Percentiles rank a stretch among this genome's conserved stretches.
These are phyloP conservation scores for Lodderomyces jiufengensis DNA, from an alignment of 1,139 yeast species.

Conservation along the genomic window DNA sequence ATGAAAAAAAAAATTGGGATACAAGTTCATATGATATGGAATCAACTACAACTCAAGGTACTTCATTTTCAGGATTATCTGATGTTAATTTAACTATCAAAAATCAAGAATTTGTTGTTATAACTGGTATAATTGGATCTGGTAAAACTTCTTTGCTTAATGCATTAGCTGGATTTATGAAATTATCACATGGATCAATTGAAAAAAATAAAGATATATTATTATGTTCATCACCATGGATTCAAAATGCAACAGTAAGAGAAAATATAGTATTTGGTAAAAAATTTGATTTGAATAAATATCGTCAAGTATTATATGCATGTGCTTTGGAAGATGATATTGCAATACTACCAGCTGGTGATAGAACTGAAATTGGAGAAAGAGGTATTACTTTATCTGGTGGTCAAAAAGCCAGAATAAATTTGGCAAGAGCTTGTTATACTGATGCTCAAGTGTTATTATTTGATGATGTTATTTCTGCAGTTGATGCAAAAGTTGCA, in stretches of 20 bases:
- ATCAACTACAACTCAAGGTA: conserved; percentile 3
- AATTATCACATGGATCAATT: conserved; percentile 27
- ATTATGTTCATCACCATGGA: conserved; percentile 40
- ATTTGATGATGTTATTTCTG: conserved; percentile 42
- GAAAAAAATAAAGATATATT: conserved; percentile 26
- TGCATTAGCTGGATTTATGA: conserved; percentile 39
- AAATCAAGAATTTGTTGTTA: conserved; percentile 32
- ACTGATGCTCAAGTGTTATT: conserved; percentile 30
- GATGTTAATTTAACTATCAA: conserved; percentile 27
- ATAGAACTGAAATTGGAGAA: conserved; percentile 41
- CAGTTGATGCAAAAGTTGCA: conserved; percentile 42
- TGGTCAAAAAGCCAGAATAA: conserved; percentile 43
- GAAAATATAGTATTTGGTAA: conserved; percentile 40
- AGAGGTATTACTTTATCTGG: conserved; percentile 42
- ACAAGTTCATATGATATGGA: conserved; percentile 25
- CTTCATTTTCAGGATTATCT: conserved; percentile 28
- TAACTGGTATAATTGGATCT: conserved; percentile 42
- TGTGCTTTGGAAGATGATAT: conserved; percentile 43
- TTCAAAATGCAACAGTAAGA: conserved; percentile 43
- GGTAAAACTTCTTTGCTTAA: conserved; percentile 39
- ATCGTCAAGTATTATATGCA: conserved; percentile 29
- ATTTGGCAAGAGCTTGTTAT: conserved; percentile 42
- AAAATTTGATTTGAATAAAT: conserved; percentile 26
- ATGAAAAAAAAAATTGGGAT: conserved; percentile 20
- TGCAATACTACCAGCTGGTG: conserved; percentile 31